Evolutionary conservation across 225 moss, liverwort and hornwort species (phyloP).

Genomic region (Polytrichum commune): DNA sequence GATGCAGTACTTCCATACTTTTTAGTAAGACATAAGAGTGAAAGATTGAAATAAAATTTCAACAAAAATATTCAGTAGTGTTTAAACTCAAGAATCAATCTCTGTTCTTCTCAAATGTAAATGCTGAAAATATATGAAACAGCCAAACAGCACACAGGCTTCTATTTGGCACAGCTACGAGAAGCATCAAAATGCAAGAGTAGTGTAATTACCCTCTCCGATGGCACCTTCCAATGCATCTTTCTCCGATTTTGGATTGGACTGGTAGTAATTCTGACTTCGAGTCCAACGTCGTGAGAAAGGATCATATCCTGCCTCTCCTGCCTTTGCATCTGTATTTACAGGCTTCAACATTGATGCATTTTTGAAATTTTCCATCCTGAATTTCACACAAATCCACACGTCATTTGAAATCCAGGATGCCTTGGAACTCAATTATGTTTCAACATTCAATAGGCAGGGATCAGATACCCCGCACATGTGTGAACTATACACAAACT

Average conservation of each 20-base stretch:
- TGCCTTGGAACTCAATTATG: too few species aligned
- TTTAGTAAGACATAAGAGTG: too few species aligned
- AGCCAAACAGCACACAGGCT: not conserved
- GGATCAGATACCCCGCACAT: too few species aligned
- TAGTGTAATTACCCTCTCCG: slow-evolving; percentile 23
- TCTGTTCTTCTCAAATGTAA: not conserved
- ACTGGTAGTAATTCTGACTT: slow-evolving; percentile 96
- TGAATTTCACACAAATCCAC: slow-evolving; percentile 16
- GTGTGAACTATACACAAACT: too few species aligned
- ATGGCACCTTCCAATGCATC: slow-evolving; percentile 39
- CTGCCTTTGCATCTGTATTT: slow-evolving; percentile 92
- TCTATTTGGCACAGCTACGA: too few species aligned
- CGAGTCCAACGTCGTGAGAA: slow-evolving; percentile 99
- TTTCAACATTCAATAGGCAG: too few species aligned
- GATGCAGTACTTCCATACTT: too few species aligned
- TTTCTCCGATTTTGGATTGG: slow-evolving; percentile 71
- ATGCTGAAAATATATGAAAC: not conserved
- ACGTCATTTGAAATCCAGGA: too few species aligned
- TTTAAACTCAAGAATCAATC: not conserved
- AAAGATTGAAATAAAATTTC: too few species aligned
- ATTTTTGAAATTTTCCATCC: slow-evolving; percentile 97
- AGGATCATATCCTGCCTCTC: slow-evolving; percentile 98
- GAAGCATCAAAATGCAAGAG: not conserved
- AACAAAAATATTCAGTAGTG: too few species aligned
- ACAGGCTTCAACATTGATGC: slow-evolving; percentile 94